Evolutionary conservation across 2,329 filamentous ascomycete species (phyloP).

Genomic region (Penicillium glabrum): DNA sequence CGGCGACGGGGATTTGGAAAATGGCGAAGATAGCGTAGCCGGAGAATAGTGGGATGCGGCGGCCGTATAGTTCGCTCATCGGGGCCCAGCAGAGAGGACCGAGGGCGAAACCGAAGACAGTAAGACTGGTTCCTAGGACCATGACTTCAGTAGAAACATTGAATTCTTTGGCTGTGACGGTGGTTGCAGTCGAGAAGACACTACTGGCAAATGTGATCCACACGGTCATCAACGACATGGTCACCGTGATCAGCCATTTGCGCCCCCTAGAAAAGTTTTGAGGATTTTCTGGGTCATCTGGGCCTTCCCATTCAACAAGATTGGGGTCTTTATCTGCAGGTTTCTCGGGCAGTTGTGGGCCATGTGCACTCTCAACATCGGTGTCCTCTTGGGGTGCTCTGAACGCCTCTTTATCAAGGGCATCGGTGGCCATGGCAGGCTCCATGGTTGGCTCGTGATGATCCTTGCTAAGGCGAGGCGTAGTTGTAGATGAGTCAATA

Average conservation of each 20-base stretch:
- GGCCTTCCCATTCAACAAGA: slow-evolving; percentile 32
- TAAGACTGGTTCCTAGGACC: slow-evolving; percentile 51
- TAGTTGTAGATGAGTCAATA: slow-evolving; percentile 17
- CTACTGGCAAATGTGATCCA: slow-evolving; percentile 50
- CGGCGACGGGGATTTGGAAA: slow-evolving; percentile 55
- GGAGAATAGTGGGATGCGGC: slow-evolving; percentile 47
- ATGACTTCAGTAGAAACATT: slow-evolving; percentile 50
- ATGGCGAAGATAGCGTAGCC: slow-evolving; percentile 50
- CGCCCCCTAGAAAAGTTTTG: slow-evolving; percentile 23
- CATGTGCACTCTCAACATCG: slow-evolving; percentile 16
- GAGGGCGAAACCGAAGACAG: slow-evolving; percentile 47
- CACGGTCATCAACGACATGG: slow-evolving; percentile 46
- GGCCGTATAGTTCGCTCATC: slow-evolving; percentile 49
- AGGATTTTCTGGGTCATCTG: slow-evolving; percentile 30
- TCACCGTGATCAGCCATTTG: slow-evolving; percentile 47
- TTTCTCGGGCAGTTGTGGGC: slow-evolving; percentile 7
- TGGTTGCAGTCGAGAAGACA: slow-evolving; percentile 47
- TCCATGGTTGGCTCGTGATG: slow-evolving; percentile 1
- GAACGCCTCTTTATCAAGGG: slow-evolving; percentile 2
- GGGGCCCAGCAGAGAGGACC: slow-evolving; percentile 45
- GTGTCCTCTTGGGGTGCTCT: slow-evolving; percentile 7
- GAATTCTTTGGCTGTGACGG: slow-evolving; percentile 43
- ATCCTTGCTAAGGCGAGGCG: slow-evolving; percentile 22
- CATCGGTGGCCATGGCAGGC: neutral
- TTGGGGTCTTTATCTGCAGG: slow-evolving; percentile 26